These are phyloP conservation scores for Pythium grandisporangium DNA, from an alignment of 352 stramenopile genomes.

Conservation along the genomic window DNA sequence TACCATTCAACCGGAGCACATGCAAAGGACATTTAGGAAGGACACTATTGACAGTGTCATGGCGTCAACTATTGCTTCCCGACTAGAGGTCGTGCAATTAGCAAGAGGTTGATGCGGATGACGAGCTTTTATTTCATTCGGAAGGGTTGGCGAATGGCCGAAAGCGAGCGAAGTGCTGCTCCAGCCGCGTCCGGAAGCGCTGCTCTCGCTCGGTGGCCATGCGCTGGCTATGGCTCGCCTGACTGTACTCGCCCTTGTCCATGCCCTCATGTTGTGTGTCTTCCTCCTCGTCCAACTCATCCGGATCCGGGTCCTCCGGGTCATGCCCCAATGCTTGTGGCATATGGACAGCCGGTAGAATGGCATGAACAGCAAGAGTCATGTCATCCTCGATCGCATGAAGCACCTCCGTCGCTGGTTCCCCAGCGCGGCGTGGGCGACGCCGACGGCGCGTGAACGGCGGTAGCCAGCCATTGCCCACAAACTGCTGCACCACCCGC, in stretches of 20 bases:
- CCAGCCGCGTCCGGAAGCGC: slow-evolving; percentile 25
- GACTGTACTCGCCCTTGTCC: too few relatives aligned
- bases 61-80: too few relatives aligned
- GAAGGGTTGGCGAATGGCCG: slow-evolving; percentile 8
- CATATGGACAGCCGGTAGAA: slow-evolving; percentile 1
- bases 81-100: too few relatives aligned
- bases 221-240: too few relatives aligned
- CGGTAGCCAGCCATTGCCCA: slow-evolving; percentile 35
- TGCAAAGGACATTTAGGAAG: too few relatives aligned
- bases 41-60: too few relatives aligned
- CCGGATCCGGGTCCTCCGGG: not conserved
- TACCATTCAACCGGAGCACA: too few relatives aligned
- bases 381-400: slow-evolving; percentile 8
- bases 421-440: slow-evolving; percentile 14
- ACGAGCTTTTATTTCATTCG: too few relatives aligned
- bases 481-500: slow-evolving; percentile 34
- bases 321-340: not conserved
- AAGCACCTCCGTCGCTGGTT: slow-evolving; percentile 7
- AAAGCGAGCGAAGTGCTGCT: slow-evolving; percentile 57
- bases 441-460: too few relatives aligned
- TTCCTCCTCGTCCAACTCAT: slow-evolving; percentile 7
- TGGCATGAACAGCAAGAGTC: slow-evolving; percentile 4
- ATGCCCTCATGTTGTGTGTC: slow-evolving; percentile 4
- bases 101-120: slow-evolving; percentile 1
- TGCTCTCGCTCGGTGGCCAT: slow-evolving; percentile 25